Evolutionary conservation across 495 filamentous ascomycete species (phyloP), one percentile per base, ranked within the genome.

Genomic region (Neurospora sp.): DNA sequence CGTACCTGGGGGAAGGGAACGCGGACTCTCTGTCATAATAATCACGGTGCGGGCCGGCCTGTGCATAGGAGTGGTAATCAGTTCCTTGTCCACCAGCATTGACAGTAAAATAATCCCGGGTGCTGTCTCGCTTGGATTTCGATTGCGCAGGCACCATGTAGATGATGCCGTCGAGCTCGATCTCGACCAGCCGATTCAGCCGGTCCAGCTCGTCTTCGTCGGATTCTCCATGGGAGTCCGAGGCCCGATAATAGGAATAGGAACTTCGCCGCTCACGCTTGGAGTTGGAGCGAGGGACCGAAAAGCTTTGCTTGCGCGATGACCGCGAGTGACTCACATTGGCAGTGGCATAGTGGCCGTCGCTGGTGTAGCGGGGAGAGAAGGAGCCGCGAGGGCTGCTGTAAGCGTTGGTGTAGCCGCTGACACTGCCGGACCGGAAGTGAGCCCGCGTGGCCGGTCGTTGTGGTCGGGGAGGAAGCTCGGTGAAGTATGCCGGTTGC

Each of bases 31-130:
- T 78, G 74, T 79, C 78, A 73, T 78, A 77, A 75, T 78, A 80
- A 75, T 81, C 81, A 75, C 77, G 76, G 69, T 76, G 79, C 70
- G 74, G 76, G 75, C 81, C 82, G 81, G 80, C 82, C 82, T 86
- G 84, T 79, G 80, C 80, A 83, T 83, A 85, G 82, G 84, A 86
- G 82, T 83, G 81, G 82, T 85, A 82, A 83, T 87, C 81, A 88
- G 86, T 87, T 80, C 81, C 81, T 80, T 85, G 83, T 82, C 86
- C 86, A 80, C 82, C 81, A 83, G 80, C 78, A 77, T 82, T 79
- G 79, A 82, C 77, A 75, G 74, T 76, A 71, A 73, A 79, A 71
- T 79, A 75, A 75, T 82, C 81, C 77, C 53, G 53, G 12, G 53
- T 65, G 53, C 76, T 80, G 75, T 73, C 69, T 73, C 77, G 78